Evolutionary conservation across 2,329 filamentous ascomycete genomes (phyloP), one percentile per base, ranked within the genome.

Genomic region (Huntiella bhutanensis): DNA sequence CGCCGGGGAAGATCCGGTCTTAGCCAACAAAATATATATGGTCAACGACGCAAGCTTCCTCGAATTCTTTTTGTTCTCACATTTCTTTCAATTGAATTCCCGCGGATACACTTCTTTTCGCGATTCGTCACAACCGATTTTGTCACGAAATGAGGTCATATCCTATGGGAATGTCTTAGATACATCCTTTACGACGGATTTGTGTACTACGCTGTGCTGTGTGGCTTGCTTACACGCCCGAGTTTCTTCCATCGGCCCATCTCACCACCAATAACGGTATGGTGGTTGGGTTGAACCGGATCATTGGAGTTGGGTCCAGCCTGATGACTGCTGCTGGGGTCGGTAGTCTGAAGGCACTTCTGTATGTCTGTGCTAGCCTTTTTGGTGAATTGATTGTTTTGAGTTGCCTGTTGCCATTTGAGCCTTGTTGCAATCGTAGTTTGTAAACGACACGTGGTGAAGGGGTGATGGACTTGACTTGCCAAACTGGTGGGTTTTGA

Each of bases 181-280:
- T 69, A 81, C 43, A 69, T 77, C 4, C 69, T 67, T 1, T 82
- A 78, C 54, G 64, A 68, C 6, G 70, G 69, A 12, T 68, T 68
- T 19, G 5, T 19, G 17, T 19, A 19, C 17, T 84, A 84, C 53
- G 74, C 75, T 28, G 79, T 73, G 56, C 52, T 82, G 57, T 69
- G n/a, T n/a, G n/a, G n/a, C n/a, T 80, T 64, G 58, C 81, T 59
- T 68, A 82, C 64, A 60, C 78, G 50, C 69, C 73, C 16, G 69
- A 76, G 56, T 70, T 75, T 0, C 62, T 82, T 1, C 78, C 77
- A 0, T 76, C 69, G 41, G 78, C 79, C 0, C 80, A 85, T 54
- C 68, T 80, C 3, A 78, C 79, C 0, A 86, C 81, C 0, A 81
- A 81, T 8, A 84, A 83, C 55, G 80, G 46, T 7, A 70, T 85